Base-by-base conservation (phyloP, 2,329 filamentous ascomycete genomes). In the Trichoderma polysporum region DNA sequence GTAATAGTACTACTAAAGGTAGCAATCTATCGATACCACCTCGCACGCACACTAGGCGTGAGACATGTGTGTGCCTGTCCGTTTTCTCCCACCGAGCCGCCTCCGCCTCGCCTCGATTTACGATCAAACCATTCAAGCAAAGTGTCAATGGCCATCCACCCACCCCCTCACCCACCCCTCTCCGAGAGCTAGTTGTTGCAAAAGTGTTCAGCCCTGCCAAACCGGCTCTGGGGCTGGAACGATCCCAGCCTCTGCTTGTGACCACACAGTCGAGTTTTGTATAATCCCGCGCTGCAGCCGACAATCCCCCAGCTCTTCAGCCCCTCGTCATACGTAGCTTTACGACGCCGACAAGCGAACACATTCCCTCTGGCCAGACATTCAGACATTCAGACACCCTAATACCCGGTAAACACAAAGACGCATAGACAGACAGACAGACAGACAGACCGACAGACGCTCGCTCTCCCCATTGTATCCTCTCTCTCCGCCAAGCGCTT, bases 61-160 rank as follows among this genome's bases (percentile, higher is more conserved):
- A 52, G 45, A 45, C 17, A 10, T 29, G 59, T 22, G 33, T 56
- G 59, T 62, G 50, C 60, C 61, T 64, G 50, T 64, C 61, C 61
- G 61, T 50, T 54, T 64, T 64, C 61, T 64, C 37, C 61, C 61
- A 64, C 61, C 61, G 61, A 64, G 61, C 61, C 53, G 53, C 53
- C 50, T 39, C 33, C 59, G 59, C 47, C 50, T 64, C 61, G 61
- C 25, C 22, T 54, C 61, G 50, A 64, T 56, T 45, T 33, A 15
- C 49, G 31, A 52, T 61, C 33, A 41, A 62, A 15, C 47, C 41
- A 50, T 50, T 29, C n/a, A n/a, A n/a, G 37, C 33, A 17, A 60
- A 49, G 19, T n/a, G 41, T 15, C 59, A 62, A 33, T 53, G 33
- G 31, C 50, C 49, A 50, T 64, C 61, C 61, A 50, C 50, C 61